These are phyloP conservation scores for Fraxinus baroniana DNA, from an alignment of 305 asterid genomes.

Conservation along the genomic window DNA sequence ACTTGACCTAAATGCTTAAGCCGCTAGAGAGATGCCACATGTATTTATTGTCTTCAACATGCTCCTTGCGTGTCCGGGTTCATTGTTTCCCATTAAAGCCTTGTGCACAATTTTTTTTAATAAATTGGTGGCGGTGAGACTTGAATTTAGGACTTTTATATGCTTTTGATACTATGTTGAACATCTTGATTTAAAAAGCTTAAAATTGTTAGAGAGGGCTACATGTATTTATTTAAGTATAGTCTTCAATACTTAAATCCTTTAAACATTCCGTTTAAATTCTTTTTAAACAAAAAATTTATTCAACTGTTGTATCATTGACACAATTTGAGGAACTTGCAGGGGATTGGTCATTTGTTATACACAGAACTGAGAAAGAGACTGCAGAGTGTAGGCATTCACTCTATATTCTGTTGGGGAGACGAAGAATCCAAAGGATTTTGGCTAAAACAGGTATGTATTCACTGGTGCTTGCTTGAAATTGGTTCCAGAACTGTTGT, in stretches of 20 bases:
- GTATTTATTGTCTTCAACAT: not conserved
- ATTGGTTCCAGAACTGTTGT: not conserved
- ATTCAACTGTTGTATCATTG: not conserved
- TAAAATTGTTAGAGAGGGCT: not conserved
- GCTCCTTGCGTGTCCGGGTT: not conserved
- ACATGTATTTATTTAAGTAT: not conserved
- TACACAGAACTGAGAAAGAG: constrained; percentile 67
- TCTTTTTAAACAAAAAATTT: not conserved
- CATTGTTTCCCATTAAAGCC: not conserved
- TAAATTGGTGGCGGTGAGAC: not conserved
- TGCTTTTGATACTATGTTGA: not conserved
- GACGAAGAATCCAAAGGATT: constrained; percentile 89
- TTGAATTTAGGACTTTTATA: not conserved
- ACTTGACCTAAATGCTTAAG: not conserved
- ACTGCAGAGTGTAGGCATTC: constrained; percentile 68
- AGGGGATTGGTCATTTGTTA: constrained; percentile 75
- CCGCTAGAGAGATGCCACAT: not conserved
- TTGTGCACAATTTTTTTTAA: not conserved
- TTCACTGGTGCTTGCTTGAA: constrained; percentile 8
- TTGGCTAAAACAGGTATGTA: constrained; percentile 80
- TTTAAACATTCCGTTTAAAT: not conserved
- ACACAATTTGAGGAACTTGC: constrained; percentile 19
- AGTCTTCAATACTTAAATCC: not conserved
- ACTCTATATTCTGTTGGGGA: constrained; percentile 78
- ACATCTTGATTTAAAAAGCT: not conserved